phyloP scores from a whole-genome alignment of 2,329 filamentous ascomycete species.

The Alternaria arborescens region DNA sequence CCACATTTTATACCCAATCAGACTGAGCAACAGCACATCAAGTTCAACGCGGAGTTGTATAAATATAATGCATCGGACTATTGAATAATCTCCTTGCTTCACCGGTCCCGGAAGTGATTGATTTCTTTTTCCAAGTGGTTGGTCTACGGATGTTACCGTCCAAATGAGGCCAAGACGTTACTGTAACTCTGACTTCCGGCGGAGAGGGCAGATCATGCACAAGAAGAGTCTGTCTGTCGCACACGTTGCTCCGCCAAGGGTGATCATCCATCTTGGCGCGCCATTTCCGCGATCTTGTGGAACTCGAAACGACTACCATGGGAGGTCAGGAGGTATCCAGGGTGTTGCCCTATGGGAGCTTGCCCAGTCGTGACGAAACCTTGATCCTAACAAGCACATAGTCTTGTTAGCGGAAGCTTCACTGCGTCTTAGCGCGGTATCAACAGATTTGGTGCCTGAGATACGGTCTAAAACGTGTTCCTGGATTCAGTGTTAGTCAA shows the following conservation, averaged over 20 bases:
- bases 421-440: not conserved
- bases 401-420: slow-evolving; percentile 9
- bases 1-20: not conserved
- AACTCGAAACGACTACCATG: slow-evolving; percentile 3
- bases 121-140: not conserved
- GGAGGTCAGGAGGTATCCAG: slow-evolving; percentile 11
- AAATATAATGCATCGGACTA: not conserved
- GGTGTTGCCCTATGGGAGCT: slow-evolving; percentile 3
- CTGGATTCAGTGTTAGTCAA: not conserved
- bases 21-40: not conserved
- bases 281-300: slow-evolving; percentile 19
- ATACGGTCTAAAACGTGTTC: not conserved
- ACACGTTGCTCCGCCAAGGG: slow-evolving; percentile 29
- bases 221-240: slow-evolving; percentile 10
- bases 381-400: slow-evolving; percentile 29
- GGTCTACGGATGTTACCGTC: slow-evolving; percentile 2
- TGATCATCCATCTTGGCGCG: slow-evolving; percentile 31
- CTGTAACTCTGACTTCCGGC: slow-evolving; percentile 3
- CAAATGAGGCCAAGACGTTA: slow-evolving; percentile 6
- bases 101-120: not conserved
- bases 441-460: slow-evolving; percentile 1
- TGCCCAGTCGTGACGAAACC: slow-evolving; percentile 11
- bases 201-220: slow-evolving; percentile 25
- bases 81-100: not conserved
- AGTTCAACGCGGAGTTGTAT: not conserved